Base-by-base conservation (phyloP, 805 yeast species). In the Novakomyces olei region DNA sequence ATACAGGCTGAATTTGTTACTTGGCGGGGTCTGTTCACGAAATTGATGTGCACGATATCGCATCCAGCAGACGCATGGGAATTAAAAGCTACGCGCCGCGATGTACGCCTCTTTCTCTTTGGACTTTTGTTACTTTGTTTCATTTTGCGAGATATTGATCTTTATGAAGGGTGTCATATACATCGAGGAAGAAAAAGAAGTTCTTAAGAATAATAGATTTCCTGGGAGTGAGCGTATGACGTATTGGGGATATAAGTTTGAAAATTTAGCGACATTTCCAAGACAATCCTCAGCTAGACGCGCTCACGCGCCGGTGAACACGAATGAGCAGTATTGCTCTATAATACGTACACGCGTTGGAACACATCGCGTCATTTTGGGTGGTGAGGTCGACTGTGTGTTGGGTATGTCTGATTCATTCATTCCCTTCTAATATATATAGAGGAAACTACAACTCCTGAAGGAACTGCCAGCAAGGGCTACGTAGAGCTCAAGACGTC, bases 381-480 rank as follows among this genome's bases (percentile, higher is more conserved):
- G 81, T 1, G 94, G 93, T 2, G 96, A 88, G 54, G 78, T 85
- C 15, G 96, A 85, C 51, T 75, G 94, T 49, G 73, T 75, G 7
- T 75, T 72, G 64, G 94, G 81, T 49, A 17, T 3, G 25, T 15
- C 14, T 3, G 7, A 7, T 9, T 26, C 14, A 17, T 20, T 18
- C 33, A 19, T 19, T 9, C 17, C 35, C 16, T 12, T 14, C 18
- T 26, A 34, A n/a, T 10, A 34, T 29, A 23, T 39, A 36, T 2
- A 9, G 34, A 22, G 39, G 41, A 19, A 46, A 45, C 31, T 5
- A 18, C 30, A 10, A 14, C 22, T 5, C 19, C 30, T 6, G 29
- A 24, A 22, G 47, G 50, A 36, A 67, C 66, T 37, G 64, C 70
- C 15, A 55, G 79, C 29, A 50, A 61, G 3, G 92, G 79, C 50